A percentile compares a stretch with the other conserved stretches of the same genome.
Evolutionary conservation across 805 yeast genomes (phyloP).

Genomic region (Candida verbasci): DNA sequence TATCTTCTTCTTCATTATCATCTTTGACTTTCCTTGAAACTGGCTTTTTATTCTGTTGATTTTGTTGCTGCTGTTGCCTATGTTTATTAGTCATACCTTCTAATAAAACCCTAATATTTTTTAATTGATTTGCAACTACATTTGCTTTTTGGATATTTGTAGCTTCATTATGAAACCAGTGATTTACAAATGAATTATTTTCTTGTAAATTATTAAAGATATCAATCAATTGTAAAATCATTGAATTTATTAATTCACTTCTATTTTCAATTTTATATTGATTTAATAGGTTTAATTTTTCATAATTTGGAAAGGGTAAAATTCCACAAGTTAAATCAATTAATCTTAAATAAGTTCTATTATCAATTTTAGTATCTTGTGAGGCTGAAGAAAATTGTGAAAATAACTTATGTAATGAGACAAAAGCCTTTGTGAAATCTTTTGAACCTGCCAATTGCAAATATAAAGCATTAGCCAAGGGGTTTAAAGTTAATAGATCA

Average conservation of each 20-base stretch:
- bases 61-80: conserved; percentile 4
- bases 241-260: conserved; percentile 20
- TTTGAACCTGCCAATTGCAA: conserved; percentile 48
- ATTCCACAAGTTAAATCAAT: conserved; percentile 48
- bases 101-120: conserved; percentile 45
- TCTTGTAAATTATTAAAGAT: conserved; percentile 33
- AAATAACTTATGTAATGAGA: conserved; percentile 32
- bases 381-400: conserved; percentile 17
- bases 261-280: conserved; percentile 31
- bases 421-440: conserved; percentile 43
- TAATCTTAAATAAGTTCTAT: conserved; percentile 22
- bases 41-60: neutral
- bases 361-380: conserved; percentile 17
- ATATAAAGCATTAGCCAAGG: conserved; percentile 55
- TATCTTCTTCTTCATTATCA: conserved; percentile 7
- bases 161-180: conserved; percentile 48
- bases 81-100: conserved; percentile 39
- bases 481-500: conserved; percentile 48
- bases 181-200: conserved; percentile 33
- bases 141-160: conserved; percentile 49
- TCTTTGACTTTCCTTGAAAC: neutral
- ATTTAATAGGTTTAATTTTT: conserved; percentile 37
- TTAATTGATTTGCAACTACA: conserved; percentile 52
- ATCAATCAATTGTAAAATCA: conserved; percentile 31
- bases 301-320: conserved; percentile 45